phyloP scores from a whole-genome alignment of 257 asterid genomes.

The Misopates orontium region DNA sequence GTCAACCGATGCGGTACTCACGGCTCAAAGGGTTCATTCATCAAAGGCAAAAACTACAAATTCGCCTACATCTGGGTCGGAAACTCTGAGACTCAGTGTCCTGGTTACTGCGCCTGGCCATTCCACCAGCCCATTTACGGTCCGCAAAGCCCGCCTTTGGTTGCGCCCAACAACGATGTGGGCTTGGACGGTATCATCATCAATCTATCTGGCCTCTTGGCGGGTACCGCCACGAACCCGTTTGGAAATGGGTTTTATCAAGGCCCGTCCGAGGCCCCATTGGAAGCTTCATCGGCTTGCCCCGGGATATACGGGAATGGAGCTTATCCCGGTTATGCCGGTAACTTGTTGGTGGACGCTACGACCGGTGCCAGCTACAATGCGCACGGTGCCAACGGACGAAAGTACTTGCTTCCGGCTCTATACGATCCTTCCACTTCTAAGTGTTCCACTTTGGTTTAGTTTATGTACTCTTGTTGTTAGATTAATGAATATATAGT shows the following conservation, averaged over 20 bases:
- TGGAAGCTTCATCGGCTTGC: conserved; percentile 67
- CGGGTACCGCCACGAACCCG: conserved; percentile 58
- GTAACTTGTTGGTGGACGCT: conserved; percentile 51
- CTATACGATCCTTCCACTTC: conserved; percentile 49
- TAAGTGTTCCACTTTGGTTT: conserved; percentile 51
- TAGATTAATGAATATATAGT: neutral
- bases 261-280: conserved; percentile 51
- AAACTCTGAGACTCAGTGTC: conserved; percentile 51
- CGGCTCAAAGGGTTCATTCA: conserved; percentile 31
- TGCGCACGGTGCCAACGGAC: conserved; percentile 47
- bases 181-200: conserved; percentile 53
- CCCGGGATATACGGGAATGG: conserved; percentile 54
- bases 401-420: conserved; percentile 55
- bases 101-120: conserved; percentile 67
- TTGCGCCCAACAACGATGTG: conserved; percentile 53
- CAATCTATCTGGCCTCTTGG: conserved; percentile 50
- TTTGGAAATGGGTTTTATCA: conserved; percentile 57
- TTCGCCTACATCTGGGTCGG: conserved; percentile 66
- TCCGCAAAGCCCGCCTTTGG: conserved; percentile 51
- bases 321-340: conserved; percentile 66
- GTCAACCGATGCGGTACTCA: conserved; percentile 59
- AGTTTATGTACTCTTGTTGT: neutral
- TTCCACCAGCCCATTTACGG: conserved; percentile 63
- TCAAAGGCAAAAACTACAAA: conserved; percentile 40
- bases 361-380: conserved; percentile 63